Percentiles rank a stretch among this genome's conserved stretches.
These are phyloP conservation scores for thale cress (Arabidopsis thaliana) DNA, from an alignment of 345 rosid species.

Conservation along the genomic window DNA sequence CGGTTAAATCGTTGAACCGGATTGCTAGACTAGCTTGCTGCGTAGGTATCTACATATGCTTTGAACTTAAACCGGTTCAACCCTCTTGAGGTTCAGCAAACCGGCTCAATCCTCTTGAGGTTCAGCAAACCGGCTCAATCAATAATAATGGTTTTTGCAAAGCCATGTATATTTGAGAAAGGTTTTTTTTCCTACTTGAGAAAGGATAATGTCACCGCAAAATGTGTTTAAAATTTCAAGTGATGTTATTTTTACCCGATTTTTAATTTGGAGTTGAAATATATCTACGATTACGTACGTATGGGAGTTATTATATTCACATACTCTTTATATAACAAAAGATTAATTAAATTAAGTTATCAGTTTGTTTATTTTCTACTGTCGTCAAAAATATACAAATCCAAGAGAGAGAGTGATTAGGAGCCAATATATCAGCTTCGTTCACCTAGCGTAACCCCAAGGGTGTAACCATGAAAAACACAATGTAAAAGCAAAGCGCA, in stretches of 20 bases:
- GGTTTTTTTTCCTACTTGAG: not conserved
- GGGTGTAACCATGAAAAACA: not conserved
- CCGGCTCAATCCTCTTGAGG: too few relatives aligned
- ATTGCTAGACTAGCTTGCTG: not conserved
- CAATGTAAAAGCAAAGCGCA: not conserved
- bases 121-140: not conserved
- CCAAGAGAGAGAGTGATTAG: not conserved
- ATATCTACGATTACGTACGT: not conserved
- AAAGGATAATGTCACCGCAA: not conserved
- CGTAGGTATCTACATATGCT: not conserved
- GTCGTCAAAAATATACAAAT: too few relatives aligned
- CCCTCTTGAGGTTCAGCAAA: too few relatives aligned
- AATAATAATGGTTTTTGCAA: not conserved
- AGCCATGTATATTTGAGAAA: too few relatives aligned
- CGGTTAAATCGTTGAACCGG: not conserved
- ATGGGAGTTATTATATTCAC: too few relatives aligned
- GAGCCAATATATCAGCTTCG: not conserved
- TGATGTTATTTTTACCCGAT: not conserved
- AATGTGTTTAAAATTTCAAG: not conserved
- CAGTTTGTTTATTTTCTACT: not conserved
- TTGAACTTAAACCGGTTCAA: too few relatives aligned
- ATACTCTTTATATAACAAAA: too few relatives aligned
- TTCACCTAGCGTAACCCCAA: not conserved
- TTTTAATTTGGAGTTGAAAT: too few relatives aligned
- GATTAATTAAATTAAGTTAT: too few relatives aligned